These are phyloP conservation scores for Chaetomiaceae sp. DNA, from an alignment of 2,329 filamentous ascomycete genomes.

Conservation along the genomic window DNA sequence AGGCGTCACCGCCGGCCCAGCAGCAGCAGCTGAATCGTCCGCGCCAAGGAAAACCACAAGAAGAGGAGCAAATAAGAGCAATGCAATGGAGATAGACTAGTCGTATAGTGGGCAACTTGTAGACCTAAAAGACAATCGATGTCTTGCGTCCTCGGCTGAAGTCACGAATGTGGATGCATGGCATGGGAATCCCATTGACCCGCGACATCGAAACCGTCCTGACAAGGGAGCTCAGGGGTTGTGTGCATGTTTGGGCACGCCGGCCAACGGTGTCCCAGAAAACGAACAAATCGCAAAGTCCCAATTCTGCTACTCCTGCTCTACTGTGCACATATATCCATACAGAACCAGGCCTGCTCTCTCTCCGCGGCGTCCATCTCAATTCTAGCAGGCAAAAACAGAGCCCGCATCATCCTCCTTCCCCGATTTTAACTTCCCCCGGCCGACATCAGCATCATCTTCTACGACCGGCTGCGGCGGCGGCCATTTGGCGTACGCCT, in stretches of 20 bases:
- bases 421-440: no score
- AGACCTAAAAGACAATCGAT: no score
- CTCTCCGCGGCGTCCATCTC: neutral
- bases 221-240: neutral
- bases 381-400: neutral
- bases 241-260: neutral
- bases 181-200: no score
- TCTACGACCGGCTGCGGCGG: neutral
- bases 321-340: conserved; percentile 6
- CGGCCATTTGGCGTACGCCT: no score
- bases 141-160: no score
- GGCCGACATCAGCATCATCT: no score
- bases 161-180: no score
- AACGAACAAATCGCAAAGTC: neutral
- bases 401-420: no score
- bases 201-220: neutral
- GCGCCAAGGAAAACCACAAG: conserved; percentile 12
- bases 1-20: conserved; percentile 22
- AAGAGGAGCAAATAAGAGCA: conserved; percentile 1
- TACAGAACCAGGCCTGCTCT: conserved; percentile 3
- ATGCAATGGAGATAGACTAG: conserved; percentile 22
- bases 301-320: neutral
- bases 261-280: no score
- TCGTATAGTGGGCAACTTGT: no score
- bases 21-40: conserved; percentile 4